Evolutionary conservation across 2,329 filamentous ascomycete genomes (phyloP), one percentile per base, ranked within the genome.

Genomic region (Fusarium nygamai): DNA sequence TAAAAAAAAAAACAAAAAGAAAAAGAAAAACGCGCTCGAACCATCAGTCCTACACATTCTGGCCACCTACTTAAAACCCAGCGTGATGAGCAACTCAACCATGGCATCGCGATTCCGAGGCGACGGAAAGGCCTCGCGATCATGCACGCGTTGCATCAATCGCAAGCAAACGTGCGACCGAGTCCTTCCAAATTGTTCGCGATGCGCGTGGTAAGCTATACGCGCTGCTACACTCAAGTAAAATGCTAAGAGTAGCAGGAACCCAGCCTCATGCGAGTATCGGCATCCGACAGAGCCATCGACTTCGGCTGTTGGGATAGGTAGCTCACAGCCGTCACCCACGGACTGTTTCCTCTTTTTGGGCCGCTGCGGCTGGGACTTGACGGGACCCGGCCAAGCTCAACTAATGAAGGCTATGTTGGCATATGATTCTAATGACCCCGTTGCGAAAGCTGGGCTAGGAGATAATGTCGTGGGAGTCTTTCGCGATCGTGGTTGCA

Each of bases 151-250:
- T 20, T 70, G 65, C 20, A 38, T n/a, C 13, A 36, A 34, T 11
- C 41, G 65, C 3, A 69, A 36, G 17, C 53, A 69, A 43, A 68
- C n/a, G 2, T 69, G 67, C n/a, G 59, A 69, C 4, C 38, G 51
- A 17, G n/a, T 13, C 4, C 39, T 48, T 4, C 59, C 59, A 14
- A 14, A 1, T 2, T 64, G 62, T 5, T 24, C 46, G 7, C 62
- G 46, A 7, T 64, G 62, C 38, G n/a, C 5, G 1, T 6, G 20
- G 61, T 61, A 16, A 19, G 54, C 20, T 34, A 19, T 17, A 33
- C 22, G 29, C 11, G 31, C 16, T 19, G 3, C 7, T 12, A 19
- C 16, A 3, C 5, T 19, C 16, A 3, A 4, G 16, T 19, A 11
- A 24, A 44, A 44, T 44, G n/a, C 41, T 51, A 14, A 51, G 16